Evolutionary conservation across 1,284 basidiomycete species (phyloP).

Genomic region (Irpex lacteus): DNA sequence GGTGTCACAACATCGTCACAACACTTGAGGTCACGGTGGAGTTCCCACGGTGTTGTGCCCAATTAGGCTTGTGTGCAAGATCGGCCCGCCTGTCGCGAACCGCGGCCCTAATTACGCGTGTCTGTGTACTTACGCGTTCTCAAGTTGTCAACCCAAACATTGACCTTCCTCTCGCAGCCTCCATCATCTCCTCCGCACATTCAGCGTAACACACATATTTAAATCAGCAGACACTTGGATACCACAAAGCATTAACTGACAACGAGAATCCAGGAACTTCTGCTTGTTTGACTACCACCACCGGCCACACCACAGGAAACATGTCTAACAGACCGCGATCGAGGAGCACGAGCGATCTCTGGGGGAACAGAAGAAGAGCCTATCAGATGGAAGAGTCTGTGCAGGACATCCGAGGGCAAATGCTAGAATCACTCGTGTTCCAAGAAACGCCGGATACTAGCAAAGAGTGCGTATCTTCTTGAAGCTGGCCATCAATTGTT

Average conservation of each 20-base stretch:
- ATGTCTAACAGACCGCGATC: conserved; percentile 13
- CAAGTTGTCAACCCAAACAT: not conserved
- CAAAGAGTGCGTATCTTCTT: conserved; percentile 2
- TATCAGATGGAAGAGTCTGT: not conserved
- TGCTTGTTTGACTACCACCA: not conserved
- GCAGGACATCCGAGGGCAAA: not conserved
- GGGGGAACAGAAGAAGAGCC: not conserved
- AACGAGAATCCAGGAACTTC: not conserved
- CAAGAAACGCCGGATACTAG: conserved; percentile 1
- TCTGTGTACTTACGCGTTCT: not conserved
- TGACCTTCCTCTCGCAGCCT: not conserved
- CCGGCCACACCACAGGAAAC: not conserved
- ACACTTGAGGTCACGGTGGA: not conserved
- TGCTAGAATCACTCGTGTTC: not conserved
- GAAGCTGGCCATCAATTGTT: too few relatives aligned
- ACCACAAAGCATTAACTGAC: not conserved
- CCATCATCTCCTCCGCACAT: not conserved
- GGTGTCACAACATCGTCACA: not conserved
- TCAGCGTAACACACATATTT: not conserved
- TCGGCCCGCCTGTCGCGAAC: too few relatives aligned
- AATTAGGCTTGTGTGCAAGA: not conserved
- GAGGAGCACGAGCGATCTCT: conserved; percentile 13
- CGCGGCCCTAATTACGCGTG: too few relatives aligned
- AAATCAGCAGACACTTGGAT: too few relatives aligned
- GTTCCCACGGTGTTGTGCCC: not conserved